Conservation (phyloP, 2,329 filamentous ascomycete species). For the Botryosphaeria agaves region DNA sequence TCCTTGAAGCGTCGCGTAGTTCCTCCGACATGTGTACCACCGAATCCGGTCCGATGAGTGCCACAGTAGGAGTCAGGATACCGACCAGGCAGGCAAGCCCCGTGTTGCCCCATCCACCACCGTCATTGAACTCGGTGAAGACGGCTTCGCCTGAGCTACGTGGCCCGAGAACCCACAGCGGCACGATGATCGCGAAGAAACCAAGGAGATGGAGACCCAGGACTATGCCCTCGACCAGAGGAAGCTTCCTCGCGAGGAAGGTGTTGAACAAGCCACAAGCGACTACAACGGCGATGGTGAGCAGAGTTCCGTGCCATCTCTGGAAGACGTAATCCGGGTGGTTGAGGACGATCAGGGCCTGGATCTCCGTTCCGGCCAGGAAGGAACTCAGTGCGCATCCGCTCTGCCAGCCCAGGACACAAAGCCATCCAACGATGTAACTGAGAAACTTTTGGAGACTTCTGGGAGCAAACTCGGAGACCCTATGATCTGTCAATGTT, state of each 20-base stretch:
- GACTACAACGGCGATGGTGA: constrained; percentile 7
- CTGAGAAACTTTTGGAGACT: constrained; percentile 8
- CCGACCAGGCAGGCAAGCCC: constrained; percentile 6
- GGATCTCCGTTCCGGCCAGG: constrained; percentile 26
- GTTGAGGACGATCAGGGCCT: constrained; percentile 27
- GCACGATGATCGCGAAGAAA: constrained; percentile 13
- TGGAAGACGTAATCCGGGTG: constrained; percentile 21
- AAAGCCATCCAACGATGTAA: constrained; percentile 10
- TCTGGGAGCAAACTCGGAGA: constrained; percentile 11
- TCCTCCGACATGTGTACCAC: constrained; percentile 16
- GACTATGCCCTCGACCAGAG: constrained; percentile 13
- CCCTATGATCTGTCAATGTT: constrained; percentile 7
- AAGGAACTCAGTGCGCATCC: constrained; percentile 25
- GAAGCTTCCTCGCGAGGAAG: constrained; percentile 11
- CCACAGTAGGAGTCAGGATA: constrained; percentile 5
- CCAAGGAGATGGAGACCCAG: constrained; percentile 14
- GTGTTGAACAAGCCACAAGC: constrained; percentile 12
- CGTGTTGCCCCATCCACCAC: constrained; percentile 8
- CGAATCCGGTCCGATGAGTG: not conserved
- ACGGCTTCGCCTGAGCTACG: constrained; percentile 12
- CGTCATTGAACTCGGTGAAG: constrained; percentile 11
- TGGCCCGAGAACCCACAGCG: constrained; percentile 10
- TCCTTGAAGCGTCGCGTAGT: constrained; percentile 8
- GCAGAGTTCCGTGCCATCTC: constrained; percentile 7
- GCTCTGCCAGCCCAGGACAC: constrained; percentile 25